Conservation (phyloP, 768 basidiomycete species). For the Lactifluus piperatus region DNA sequence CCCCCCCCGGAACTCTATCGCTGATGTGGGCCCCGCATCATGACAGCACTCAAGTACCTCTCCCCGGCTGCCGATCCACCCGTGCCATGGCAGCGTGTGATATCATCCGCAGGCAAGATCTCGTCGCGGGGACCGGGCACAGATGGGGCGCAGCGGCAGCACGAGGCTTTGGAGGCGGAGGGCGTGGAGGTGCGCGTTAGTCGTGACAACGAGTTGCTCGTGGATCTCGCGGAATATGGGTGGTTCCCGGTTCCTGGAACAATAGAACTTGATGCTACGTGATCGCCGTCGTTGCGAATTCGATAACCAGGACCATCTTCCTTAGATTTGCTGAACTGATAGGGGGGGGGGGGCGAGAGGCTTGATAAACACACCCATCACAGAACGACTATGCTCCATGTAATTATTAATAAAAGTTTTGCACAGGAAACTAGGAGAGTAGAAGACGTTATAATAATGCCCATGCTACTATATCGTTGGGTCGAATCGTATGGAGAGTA, state of each 20-base stretch:
- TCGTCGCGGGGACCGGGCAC: conserved; percentile 84
- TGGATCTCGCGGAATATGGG: conserved; percentile 50
- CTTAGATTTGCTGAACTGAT: background rate
- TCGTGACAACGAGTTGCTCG: conserved; percentile 46
- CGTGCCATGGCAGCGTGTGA: conserved; percentile 77
- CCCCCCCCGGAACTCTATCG: background rate
- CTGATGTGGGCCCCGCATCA: background rate
- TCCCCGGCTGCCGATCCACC: conserved; percentile 49
- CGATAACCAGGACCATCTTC: no score
- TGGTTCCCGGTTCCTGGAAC: conserved; percentile 48
- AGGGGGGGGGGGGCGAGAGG: no score
- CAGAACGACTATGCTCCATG: no score
- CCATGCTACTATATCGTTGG: no score
- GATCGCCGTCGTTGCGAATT: background rate
- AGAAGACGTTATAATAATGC: no score
- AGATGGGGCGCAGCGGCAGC: conserved; percentile 65
- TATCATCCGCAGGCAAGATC: conserved; percentile 60
- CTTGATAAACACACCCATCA: no score
- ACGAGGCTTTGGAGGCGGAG: conserved; percentile 69
- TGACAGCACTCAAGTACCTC: conserved; percentile 68
- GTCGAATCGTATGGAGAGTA: no score
- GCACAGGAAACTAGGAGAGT: no score
- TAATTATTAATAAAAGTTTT: no score
- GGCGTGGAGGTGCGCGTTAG: conserved; percentile 65
- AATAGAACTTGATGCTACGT: background rate